Evolutionary conservation across 495 filamentous ascomycete genomes (phyloP).

Genomic region (Penicillium cosmopolitanum): DNA sequence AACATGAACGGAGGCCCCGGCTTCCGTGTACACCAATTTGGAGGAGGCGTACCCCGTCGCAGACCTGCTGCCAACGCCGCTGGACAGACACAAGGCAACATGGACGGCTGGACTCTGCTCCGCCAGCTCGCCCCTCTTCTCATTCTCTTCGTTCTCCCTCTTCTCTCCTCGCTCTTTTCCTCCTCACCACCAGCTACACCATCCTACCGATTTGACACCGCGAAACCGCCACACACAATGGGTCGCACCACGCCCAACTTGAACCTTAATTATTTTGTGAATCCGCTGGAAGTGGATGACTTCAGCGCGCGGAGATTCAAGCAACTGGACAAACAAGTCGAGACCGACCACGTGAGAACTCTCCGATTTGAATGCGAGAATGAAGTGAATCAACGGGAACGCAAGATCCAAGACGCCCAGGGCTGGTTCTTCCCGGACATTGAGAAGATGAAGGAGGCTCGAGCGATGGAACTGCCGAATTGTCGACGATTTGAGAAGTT

Average conservation of each 20-base stretch:
- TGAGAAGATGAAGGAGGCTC: constrained; percentile 71
- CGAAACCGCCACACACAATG: constrained; percentile 69
- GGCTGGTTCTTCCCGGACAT: constrained; percentile 86
- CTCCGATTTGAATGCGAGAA: constrained; percentile 71
- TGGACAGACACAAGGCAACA: constrained; percentile 48
- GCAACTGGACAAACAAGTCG: constrained; percentile 76
- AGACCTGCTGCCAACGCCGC: constrained; percentile 69
- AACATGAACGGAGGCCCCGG: constrained; percentile 84
- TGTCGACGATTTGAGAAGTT: constrained; percentile 57
- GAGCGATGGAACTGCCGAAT: constrained; percentile 61
- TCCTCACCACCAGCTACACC: constrained; percentile 63
- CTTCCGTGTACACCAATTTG: constrained; percentile 86
- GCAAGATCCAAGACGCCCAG: constrained; percentile 75
- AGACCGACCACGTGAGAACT: constrained; percentile 67
- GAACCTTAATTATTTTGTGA: constrained; percentile 80
- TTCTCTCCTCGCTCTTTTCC: constrained; percentile 80
- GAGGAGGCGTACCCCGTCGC: constrained; percentile 66
- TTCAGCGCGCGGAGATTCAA: constrained; percentile 67
- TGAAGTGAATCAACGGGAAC: constrained; percentile 64
- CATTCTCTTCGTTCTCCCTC: constrained; percentile 84
- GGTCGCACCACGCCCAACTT: constrained; percentile 70
- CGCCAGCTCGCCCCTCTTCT: constrained; percentile 80
- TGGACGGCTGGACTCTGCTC: constrained; percentile 50
- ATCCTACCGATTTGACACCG: constrained; percentile 68
- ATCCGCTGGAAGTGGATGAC: constrained; percentile 74